Evolutionary conservation across 331 rosid genomes (phyloP), one percentile per base, ranked within the genome.

Genomic region (Acacia concinna): DNA sequence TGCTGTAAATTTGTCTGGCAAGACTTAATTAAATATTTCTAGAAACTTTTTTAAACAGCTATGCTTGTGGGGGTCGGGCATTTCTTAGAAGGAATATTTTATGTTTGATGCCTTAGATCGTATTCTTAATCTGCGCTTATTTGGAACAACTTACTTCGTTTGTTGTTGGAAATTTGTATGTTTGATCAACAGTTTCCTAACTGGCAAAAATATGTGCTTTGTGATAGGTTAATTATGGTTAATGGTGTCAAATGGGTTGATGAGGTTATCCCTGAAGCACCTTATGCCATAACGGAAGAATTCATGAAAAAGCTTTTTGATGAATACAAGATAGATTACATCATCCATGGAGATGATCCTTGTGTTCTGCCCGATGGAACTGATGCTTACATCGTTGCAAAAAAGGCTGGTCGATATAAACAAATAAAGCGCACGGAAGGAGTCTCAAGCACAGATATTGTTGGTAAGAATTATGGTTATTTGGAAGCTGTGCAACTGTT

Each of bases 171-270:
- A 60, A 14, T 60, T 60, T 60, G 38, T 28, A 27, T 27, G 2
- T 28, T 60, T 60, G 30, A 60, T 30, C 9, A 60, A 1, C 21
- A 60, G 37, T 60, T 13, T 27, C n/a, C 35, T 60, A 28, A 60
- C 67, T 12, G 37, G 9, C 13, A 27, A 60, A 27, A 13, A 60
- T 14, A 14, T 30, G n/a, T 60, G 4, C n/a, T 14, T 5, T 14
- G n/a, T 60, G 21, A 6, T 90, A 94, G 98, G 90, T 81, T 95
- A 90, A 89, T 84, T 12, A 95, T 95, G 97, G 99, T 95, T 68
- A 91, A 85, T 35, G 99, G 89, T 30, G 96, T 95, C 83, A 96
- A 96, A 86, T 96, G 99, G 99, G 99, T 96, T 76, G 99, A 96
- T 80, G 92, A 96, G 82, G 99, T 96, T 83, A 96, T 96, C 78